These are phyloP conservation scores for Sporothrix phasma DNA, from an alignment of 2,329 filamentous ascomycete species.

Conservation along the genomic window DNA sequence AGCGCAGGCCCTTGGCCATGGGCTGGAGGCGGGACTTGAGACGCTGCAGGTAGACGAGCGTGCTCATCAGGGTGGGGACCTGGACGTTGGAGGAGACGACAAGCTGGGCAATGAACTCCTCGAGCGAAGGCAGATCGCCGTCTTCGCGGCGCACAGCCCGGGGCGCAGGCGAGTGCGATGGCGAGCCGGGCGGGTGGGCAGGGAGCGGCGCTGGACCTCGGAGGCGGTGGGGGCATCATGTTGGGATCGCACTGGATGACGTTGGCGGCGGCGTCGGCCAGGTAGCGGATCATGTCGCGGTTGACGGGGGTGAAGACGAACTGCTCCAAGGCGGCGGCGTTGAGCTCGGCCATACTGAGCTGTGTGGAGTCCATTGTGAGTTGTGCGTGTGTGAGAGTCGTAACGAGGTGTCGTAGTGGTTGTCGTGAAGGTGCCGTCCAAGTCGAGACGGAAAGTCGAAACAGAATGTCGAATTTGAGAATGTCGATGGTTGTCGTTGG, in stretches of 20 bases:
- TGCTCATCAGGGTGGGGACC: conserved; percentile 94
- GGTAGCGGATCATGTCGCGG: conserved; percentile 66
- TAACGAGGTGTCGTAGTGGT: neutral
- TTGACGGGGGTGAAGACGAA: conserved; percentile 71
- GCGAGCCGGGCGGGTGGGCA: conserved; percentile 37
- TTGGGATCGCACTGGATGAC: conserved; percentile 70
- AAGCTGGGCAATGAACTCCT: conserved; percentile 84
- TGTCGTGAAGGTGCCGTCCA: neutral
- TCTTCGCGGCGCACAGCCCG: conserved; percentile 37
- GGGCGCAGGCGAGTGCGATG: conserved; percentile 32
- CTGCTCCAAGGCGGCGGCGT: conserved; percentile 65
- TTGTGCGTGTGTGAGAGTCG: conserved; percentile 13
- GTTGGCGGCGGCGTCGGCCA: conserved; percentile 62
- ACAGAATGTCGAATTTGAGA: neutral
- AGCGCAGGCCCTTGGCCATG: conserved; percentile 90
- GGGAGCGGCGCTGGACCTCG: conserved; percentile 20
- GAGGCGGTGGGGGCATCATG: conserved; percentile 40
- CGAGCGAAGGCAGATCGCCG: conserved; percentile 62
- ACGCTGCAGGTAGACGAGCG: conserved; percentile 82
- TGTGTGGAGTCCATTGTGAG: conserved; percentile 37
- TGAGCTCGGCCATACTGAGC: conserved; percentile 47
- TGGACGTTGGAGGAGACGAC: conserved; percentile 92
- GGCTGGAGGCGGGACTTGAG: conserved; percentile 79
- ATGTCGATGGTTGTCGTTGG: conserved; percentile 1
- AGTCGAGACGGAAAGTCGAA: neutral